Conservation (phyloP, 1,139 yeast genomes). For the Saccharomyces hybrid region DNA sequence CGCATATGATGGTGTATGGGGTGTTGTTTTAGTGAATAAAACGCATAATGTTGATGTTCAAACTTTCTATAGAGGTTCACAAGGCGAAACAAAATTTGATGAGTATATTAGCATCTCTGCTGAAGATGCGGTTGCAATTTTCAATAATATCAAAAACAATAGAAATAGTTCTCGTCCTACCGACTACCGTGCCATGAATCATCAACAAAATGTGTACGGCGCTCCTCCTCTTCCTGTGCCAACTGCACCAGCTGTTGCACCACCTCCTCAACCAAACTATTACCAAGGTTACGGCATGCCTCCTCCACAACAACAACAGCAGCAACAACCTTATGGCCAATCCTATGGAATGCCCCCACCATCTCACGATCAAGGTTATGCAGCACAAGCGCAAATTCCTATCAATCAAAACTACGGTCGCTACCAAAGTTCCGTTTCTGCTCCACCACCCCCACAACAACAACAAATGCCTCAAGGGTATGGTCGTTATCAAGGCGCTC, state of each 20-base stretch:
- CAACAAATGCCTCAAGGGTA: slow-evolving; percentile 20
- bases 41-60: slow-evolving; percentile 57
- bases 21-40: slow-evolving; percentile 60
- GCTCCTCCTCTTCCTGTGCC: slow-evolving; percentile 7
- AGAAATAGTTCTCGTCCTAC: slow-evolving; percentile 25
- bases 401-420: slow-evolving; percentile 20
- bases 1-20: slow-evolving; percentile 73
- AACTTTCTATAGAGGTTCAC: slow-evolving; percentile 59
- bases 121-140: slow-evolving; percentile 48
- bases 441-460: slow-evolving; percentile 31
- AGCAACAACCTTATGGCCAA: not conserved
- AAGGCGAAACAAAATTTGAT: slow-evolving; percentile 70
- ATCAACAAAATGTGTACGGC: slow-evolving; percentile 4
- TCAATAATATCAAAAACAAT: slow-evolving; percentile 37
- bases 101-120: slow-evolving; percentile 67
- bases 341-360: slow-evolving; percentile 8
- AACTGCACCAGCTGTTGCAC: slow-evolving; percentile 6
- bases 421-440: slow-evolving; percentile 26
- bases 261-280: slow-evolving; percentile 15
- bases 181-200: slow-evolving; percentile 8
- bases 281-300: slow-evolving; percentile 8
- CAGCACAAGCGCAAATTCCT: slow-evolving; percentile 1
- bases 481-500: slow-evolving; percentile 25
- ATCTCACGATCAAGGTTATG: slow-evolving; percentile 13
- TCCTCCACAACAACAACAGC: slow-evolving; percentile 14